Evolutionary conservation across 495 filamentous ascomycete species (phyloP).

Genomic region (Aspergillus heteromorphus): DNA sequence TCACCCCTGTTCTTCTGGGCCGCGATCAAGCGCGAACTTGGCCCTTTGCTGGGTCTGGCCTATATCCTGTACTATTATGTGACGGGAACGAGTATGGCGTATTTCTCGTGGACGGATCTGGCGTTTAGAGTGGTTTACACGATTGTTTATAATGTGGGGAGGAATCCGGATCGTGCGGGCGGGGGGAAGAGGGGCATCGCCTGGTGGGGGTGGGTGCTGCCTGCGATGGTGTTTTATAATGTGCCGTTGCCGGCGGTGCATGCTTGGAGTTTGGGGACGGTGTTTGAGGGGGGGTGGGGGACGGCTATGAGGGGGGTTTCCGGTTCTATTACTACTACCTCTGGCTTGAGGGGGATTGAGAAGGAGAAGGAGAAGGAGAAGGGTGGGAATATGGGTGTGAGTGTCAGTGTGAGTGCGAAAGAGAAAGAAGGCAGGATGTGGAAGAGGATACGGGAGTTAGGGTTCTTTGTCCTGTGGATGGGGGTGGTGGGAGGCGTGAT

Average conservation of each 20-base stretch:
- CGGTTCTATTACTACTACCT: too few species aligned
- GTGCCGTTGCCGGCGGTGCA: constrained; percentile 28
- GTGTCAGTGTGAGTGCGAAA: neutral
- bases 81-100: constrained; percentile 22
- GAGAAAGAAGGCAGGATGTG: constrained; percentile 18
- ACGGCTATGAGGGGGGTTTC: constrained; percentile 29
- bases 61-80: constrained; percentile 25
- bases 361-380: too few species aligned
- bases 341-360: too few species aligned
- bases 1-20: constrained; percentile 30
- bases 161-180: constrained; percentile 21
- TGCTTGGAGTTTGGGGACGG: constrained; percentile 26
- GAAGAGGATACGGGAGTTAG: constrained; percentile 21
- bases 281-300: constrained; percentile 29
- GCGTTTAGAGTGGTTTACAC: constrained; percentile 22
- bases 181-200: constrained; percentile 8
- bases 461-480: constrained; percentile 28
- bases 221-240: constrained; percentile 26
- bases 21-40: constrained; percentile 25
- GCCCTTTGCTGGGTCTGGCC: constrained; percentile 21
- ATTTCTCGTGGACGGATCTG: constrained; percentile 25
- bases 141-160: constrained; percentile 22
- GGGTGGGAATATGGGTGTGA: neutral
- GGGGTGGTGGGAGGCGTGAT: constrained; percentile 20
- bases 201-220: constrained; percentile 20